phyloP scores from a whole-genome alignment of 352 stramenopile genomes.

The Aphanomyces astaci region DNA sequence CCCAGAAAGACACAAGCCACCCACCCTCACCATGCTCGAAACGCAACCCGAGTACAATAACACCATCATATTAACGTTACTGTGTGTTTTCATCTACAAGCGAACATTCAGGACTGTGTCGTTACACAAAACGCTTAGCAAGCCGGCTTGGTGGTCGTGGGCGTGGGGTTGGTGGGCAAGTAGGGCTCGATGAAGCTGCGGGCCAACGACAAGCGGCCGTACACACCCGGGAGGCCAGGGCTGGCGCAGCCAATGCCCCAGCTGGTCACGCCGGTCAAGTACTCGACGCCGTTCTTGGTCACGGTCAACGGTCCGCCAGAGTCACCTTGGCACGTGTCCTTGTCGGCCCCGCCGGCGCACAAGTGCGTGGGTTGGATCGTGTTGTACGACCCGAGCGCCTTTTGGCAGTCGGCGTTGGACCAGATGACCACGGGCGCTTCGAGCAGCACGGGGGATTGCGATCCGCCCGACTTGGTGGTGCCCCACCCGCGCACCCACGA shows the following conservation, averaged over 20 bases:
- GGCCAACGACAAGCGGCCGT: slow-evolving; percentile 35
- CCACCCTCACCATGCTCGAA: too few species aligned
- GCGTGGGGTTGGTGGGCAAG: too few species aligned
- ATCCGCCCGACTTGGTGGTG: slow-evolving; percentile 29
- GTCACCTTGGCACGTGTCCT: slow-evolving; percentile 56
- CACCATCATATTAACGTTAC: too few species aligned
- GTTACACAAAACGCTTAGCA: too few species aligned
- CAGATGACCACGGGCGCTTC: slow-evolving; percentile 39
- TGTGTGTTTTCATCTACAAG: too few species aligned
- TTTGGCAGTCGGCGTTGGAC: slow-evolving; percentile 18
- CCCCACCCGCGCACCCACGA: slow-evolving; percentile 25
- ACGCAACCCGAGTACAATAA: too few species aligned
- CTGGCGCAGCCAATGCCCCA: slow-evolving; percentile 51
- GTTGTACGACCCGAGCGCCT: slow-evolving; percentile 39
- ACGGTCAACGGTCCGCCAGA: slow-evolving; percentile 39
- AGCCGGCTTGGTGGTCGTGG: not conserved
- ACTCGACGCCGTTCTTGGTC: slow-evolving; percentile 24
- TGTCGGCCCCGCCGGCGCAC: slow-evolving; percentile 37
- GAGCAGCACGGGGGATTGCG: slow-evolving; percentile 30
- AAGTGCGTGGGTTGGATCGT: slow-evolving; percentile 42
- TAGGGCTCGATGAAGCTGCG: slow-evolving; percentile 7
- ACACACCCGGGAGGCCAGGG: slow-evolving; percentile 39
- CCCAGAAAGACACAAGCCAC: too few species aligned
- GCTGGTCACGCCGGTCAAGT: slow-evolving; percentile 41
- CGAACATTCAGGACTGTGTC: too few species aligned